Base-by-base conservation (phyloP, 257 asterid species). In the Vinca minor region DNA sequence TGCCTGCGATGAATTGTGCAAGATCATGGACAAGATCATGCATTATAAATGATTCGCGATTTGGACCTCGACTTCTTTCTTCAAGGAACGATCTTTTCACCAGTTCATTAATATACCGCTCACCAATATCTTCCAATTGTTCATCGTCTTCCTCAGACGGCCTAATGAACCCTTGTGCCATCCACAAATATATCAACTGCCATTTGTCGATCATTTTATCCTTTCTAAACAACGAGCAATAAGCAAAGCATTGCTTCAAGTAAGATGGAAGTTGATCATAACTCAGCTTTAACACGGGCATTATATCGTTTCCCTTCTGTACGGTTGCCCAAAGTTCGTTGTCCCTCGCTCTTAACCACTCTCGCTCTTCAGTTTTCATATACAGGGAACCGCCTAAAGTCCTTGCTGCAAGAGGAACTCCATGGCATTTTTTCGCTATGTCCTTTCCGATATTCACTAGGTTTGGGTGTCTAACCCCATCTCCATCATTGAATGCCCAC, bases 171-270 rank as follows among this genome's bases (percentile, higher is more conserved):
- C 53, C 53, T 46, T 46, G 53, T n/a, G 53, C 53, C 53, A 46
- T 46, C 53, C 53, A 18, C 11, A 46, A 18, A 46, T 46, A 18
- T 5, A 46, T 46, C 53, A 46, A 46, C 53, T 46, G 23, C 53
- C 53, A 46, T 46, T 46, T 46, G 53, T 46, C 53, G n/a, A 46
- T 46, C 25, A 18, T n/a, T 46, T 46, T 5, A 25, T 46, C 53
- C 53, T 46, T 46, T 4, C 53, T 46, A 46, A 17, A 46, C 53
- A n/a, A 46, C 14, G 83, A 79, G 78, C 88, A 84, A 70, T 79
- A 84, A 3, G 88, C 84, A 65, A 84, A 82, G 57, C 87, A 79
- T 55, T 77, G 88, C 79, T 72, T 84, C 70, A 84, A 63, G 66
- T 76, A 57, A 47, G 84, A 68, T 13, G 88, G 83, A 64, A 84